Conservation (phyloP, 169 alveolate genomes). For the Babesia bigemina region DNA sequence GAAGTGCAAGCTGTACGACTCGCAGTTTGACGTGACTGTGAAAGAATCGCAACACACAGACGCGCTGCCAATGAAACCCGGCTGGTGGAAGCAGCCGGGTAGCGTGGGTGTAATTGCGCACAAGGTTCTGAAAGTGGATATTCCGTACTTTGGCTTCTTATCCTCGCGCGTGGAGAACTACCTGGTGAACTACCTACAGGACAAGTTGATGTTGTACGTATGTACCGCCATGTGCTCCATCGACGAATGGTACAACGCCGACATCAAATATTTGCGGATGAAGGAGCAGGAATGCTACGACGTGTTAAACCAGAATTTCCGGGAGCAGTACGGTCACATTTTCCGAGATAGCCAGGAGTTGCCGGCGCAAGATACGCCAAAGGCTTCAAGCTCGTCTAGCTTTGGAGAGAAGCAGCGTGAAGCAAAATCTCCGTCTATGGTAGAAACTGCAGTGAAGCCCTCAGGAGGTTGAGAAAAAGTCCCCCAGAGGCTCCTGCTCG, state of each 20-base stretch:
- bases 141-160: slow-evolving; percentile 81
- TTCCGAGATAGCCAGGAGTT: no score
- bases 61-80: slow-evolving; percentile 45
- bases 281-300: slow-evolving; percentile 72
- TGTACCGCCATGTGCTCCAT: slow-evolving; percentile 73
- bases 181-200: slow-evolving; percentile 66
- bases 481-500: no score
- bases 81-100: slow-evolving; percentile 34
- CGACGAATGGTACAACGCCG: slow-evolving; percentile 74
- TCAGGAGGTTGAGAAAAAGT: no score
- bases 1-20: slow-evolving; percentile 55
- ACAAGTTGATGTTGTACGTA: slow-evolving; percentile 69
- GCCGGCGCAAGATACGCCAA: no score
- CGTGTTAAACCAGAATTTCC: slow-evolving; percentile 64
- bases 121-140: slow-evolving; percentile 71
- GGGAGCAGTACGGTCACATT: slow-evolving; percentile 15
- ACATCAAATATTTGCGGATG: slow-evolving; percentile 62
- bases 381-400: no score
- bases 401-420: no score
- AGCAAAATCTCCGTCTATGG: no score
- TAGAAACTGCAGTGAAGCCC: no score
- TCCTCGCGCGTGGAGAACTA: slow-evolving; percentile 76
- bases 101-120: slow-evolving; percentile 68
- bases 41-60: slow-evolving; percentile 11
- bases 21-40: slow-evolving; percentile 47